phyloP scores from a whole-genome alignment of 2,329 filamentous ascomycete genomes.

The Raffaelea albimanens region DNA sequence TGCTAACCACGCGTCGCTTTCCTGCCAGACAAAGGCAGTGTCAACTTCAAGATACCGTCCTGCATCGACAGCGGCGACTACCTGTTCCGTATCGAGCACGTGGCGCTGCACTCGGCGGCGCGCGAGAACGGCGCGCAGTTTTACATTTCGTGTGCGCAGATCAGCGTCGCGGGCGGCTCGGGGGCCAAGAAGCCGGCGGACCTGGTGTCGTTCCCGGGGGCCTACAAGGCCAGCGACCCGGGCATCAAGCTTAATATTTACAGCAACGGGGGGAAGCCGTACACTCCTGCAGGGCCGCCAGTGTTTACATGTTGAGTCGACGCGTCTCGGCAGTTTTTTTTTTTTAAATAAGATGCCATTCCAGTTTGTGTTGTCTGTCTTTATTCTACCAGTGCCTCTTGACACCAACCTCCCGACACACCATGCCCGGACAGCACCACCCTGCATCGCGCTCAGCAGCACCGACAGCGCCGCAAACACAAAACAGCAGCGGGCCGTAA shows the following conservation, averaged over 20 bases:
- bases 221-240: conserved; percentile 11
- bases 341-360: too few relatives aligned
- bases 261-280: conserved; percentile 4
- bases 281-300: conserved; percentile 9
- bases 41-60: conserved; percentile 7
- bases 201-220: conserved; percentile 11
- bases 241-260: conserved; percentile 11
- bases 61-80: conserved; percentile 9
- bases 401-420: too few relatives aligned
- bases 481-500: too few relatives aligned
- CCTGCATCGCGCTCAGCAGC: too few relatives aligned
- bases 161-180: conserved; percentile 7
- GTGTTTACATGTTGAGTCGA: conserved; percentile 8
- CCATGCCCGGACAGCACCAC: too few relatives aligned
- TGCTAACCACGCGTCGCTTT: neutral
- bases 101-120: conserved; percentile 8
- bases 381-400: too few relatives aligned
- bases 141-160: conserved; percentile 11
- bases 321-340: neutral
- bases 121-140: conserved; percentile 8
- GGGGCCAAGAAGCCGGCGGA: conserved; percentile 8
- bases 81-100: conserved; percentile 10
- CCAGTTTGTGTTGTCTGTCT: too few relatives aligned
- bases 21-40: conserved; percentile 5
- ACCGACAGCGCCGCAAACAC: too few relatives aligned